Conservation (phyloP, 2,329 filamentous ascomycete species). For the Aspergillus amoenus region DNA sequence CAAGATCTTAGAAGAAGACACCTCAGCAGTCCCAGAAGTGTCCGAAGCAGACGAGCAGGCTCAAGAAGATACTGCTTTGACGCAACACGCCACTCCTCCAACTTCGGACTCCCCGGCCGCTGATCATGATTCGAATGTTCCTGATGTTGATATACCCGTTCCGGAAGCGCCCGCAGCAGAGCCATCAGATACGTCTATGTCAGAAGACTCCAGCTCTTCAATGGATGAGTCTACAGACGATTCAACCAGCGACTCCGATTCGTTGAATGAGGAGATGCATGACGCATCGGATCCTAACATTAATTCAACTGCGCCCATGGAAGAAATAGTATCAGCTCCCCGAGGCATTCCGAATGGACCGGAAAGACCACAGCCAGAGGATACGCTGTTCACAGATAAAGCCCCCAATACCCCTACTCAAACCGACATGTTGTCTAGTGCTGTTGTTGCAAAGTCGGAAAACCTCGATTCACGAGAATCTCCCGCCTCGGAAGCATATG, state of each 20-base stretch:
- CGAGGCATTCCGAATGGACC: constrained; percentile 2
- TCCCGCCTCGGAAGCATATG: constrained; percentile 53
- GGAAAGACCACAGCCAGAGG: not conserved
- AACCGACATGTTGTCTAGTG: constrained; percentile 2
- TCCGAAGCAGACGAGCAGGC: not conserved
- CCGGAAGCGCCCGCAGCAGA: constrained; percentile 16
- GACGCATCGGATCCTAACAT: constrained; percentile 3
- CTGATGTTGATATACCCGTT: constrained; percentile 6
- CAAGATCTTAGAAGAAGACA: not conserved
- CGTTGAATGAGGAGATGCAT: constrained; percentile 16
- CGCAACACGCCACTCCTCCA: not conserved
- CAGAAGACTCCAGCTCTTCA: constrained; percentile 33
- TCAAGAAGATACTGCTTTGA: not conserved
- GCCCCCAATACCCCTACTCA: constrained; percentile 2
- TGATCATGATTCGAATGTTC: constrained; percentile 1
- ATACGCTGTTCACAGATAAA: constrained; percentile 2
- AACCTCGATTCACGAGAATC: constrained; percentile 27
- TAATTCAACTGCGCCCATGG: not conserved
- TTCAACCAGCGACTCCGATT: constrained; percentile 20
- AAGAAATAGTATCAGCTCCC: not conserved
- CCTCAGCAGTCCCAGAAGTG: not conserved
- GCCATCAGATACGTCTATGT: constrained; percentile 23
- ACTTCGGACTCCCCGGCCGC: not conserved
- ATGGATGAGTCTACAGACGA: constrained; percentile 41
- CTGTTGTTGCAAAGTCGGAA: constrained; percentile 11